Evolutionary conservation across 805 yeast species (phyloP).

Genomic region (Candida quercuum): DNA sequence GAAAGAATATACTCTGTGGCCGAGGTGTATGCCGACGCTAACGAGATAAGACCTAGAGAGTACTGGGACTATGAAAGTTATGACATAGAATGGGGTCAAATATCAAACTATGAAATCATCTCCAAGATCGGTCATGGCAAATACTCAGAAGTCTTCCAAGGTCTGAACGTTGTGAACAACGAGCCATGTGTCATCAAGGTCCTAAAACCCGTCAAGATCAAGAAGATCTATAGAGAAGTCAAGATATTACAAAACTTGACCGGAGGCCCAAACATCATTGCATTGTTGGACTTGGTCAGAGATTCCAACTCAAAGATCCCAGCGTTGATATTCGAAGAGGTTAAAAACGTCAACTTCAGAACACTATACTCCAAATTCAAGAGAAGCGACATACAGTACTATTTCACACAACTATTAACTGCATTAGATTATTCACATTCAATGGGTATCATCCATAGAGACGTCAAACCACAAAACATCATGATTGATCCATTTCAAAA

Average conservation of each 20-base stretch:
- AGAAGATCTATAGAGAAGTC: conserved; percentile 86
- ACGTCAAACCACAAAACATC: conserved; percentile 92
- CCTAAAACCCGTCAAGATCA: conserved; percentile 86
- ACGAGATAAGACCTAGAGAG: conserved; percentile 57
- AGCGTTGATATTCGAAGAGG: conserved; percentile 80
- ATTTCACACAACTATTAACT: conserved; percentile 72
- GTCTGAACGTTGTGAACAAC: conserved; percentile 61
- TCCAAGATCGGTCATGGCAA: conserved; percentile 88
- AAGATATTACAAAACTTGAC: conserved; percentile 80
- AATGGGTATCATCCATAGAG: conserved; percentile 94
- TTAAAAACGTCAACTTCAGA: conserved; percentile 79
- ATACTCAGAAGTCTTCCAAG: conserved; percentile 92
- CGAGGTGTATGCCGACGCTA: conserved; percentile 72
- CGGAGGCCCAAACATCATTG: conserved; percentile 79
- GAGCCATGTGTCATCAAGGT: conserved; percentile 79
- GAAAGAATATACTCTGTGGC: conserved; percentile 38
- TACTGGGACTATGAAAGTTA: conserved; percentile 86
- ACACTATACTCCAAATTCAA: conserved; percentile 74
- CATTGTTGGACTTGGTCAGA: conserved; percentile 72
- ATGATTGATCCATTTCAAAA: conserved; percentile 82
- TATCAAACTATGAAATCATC: conserved; percentile 64
- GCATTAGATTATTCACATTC: conserved; percentile 90
- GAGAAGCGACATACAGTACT: conserved; percentile 71
- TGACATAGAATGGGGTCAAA: conserved; percentile 57
- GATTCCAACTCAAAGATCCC: conserved; percentile 81